Base-by-base conservation (phyloP, 2,329 filamentous ascomycete species). In the Aotearoamyces nothofagi region DNA sequence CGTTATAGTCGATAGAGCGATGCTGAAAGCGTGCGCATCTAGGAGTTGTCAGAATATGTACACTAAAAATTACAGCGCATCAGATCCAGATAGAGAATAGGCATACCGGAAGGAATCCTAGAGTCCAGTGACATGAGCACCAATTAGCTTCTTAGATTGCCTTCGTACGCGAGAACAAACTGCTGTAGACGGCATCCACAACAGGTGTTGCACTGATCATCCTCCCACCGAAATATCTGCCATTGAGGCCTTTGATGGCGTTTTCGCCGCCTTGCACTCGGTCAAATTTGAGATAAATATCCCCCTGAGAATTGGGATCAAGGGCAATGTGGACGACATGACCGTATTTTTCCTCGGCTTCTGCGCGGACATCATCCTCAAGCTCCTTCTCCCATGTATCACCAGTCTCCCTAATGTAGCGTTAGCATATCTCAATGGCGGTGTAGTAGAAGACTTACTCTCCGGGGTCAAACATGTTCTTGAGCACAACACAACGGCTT, bases 281-380 rank as follows among this genome's bases (percentile, higher is more conserved):
- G 57, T 93, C 84, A 60, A 98, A 98, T 57, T 98, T 98, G 54
- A 98, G 75, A 57, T 93, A 98, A 45, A 98, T 87, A 52, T 98
- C 90, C 57, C 90, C 90, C 55, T 80, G 73, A 26, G 84, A 90
- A 59, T 92, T 92, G 42, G 80, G 74, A 62, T 96, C 87, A 57
- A 93, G 69, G 45, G 84, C 72, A 57, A 96, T 92, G 71, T 98
- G 90, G 54, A 96, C 84, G 47, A 98, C 87, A 46, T 87, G 81
- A 49, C 90, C 90, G 63, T 96, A 98, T 65, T 90, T 92, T 46
- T 74, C 68, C 60, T 92, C 81, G 53, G 87, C 93, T 63, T 98
- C 90, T 47, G 72, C 66, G 56, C 80, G 78, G 51, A 98, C 81
- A 50, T 98, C 90, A 52, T 84, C 77, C 60, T 94, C 86, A 42